These are phyloP conservation scores for Umbelopsis sp. DNA, from an alignment of 192 early-diverging fungal genomes.

Conservation along the genomic window DNA sequence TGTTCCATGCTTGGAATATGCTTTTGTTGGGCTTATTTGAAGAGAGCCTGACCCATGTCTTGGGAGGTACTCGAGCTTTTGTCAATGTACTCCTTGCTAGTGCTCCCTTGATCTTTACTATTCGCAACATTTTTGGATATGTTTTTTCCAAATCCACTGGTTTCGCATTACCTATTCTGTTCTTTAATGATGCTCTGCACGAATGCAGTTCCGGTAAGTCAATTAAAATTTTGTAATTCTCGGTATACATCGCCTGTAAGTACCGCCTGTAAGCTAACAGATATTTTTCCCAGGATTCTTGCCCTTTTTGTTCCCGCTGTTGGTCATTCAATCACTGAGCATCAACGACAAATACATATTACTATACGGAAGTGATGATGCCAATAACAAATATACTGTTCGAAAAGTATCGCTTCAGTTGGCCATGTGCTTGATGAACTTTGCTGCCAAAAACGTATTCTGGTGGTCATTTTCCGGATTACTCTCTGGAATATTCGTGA, in stretches of 20 bases:
- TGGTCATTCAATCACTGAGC: slow-evolving; percentile 50
- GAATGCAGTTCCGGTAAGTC: slow-evolving; percentile 60
- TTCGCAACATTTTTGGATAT: slow-evolving; percentile 47
- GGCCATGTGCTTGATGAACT: slow-evolving; percentile 53
- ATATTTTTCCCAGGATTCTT: slow-evolving; percentile 40
- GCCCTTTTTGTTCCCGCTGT: slow-evolving; percentile 53
- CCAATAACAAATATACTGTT: slow-evolving; percentile 36
- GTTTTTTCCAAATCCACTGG: slow-evolving; percentile 56
- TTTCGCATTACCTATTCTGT: slow-evolving; percentile 49
- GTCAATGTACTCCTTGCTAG: slow-evolving; percentile 30
- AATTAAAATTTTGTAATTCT: slow-evolving; percentile 4
- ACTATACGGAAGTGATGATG: slow-evolving; percentile 33
- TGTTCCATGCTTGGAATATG: slow-evolving; percentile 47
- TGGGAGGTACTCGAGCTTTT: slow-evolving; percentile 50
- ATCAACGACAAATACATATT: slow-evolving; percentile 47
- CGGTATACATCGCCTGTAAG: neutral
- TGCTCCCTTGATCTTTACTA: slow-evolving; percentile 25
- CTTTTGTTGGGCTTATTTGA: slow-evolving; percentile 57
- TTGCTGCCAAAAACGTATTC: slow-evolving; percentile 48
- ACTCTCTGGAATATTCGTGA: slow-evolving; percentile 46
- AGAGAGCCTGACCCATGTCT: slow-evolving; percentile 46
- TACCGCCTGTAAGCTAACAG: neutral
- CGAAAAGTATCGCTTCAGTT: slow-evolving; percentile 48
- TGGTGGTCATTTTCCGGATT: slow-evolving; percentile 60
- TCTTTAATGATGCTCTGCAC: slow-evolving; percentile 56